Evolutionary conservation across 2,329 filamentous ascomycete species (phyloP).

Genomic region (Acrodontium crateriforme): DNA sequence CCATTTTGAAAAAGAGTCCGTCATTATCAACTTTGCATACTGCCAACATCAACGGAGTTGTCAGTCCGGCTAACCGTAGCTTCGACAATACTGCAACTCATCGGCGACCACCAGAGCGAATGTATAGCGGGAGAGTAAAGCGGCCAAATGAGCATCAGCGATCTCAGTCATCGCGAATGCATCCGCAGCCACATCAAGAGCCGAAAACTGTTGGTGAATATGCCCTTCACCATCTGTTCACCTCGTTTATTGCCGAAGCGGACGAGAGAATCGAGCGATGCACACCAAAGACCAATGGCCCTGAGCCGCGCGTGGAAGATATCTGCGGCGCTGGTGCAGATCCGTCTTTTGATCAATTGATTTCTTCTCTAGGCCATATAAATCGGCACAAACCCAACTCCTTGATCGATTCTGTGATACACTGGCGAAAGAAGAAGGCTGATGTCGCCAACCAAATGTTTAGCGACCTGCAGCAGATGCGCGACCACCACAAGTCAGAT

Average conservation of each 20-base stretch:
- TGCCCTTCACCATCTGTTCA: constrained; percentile 90
- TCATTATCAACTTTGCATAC: constrained; percentile 18
- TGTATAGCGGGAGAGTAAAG: constrained; percentile 45
- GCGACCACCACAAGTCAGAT: constrained; percentile 14
- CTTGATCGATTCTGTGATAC: constrained; percentile 92
- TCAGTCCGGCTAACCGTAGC: constrained; percentile 12
- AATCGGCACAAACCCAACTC: constrained; percentile 88
- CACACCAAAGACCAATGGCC: constrained; percentile 63
- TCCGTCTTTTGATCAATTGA: constrained; percentile 81
- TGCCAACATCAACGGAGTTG: constrained; percentile 9
- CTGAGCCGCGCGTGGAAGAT: constrained; percentile 70
- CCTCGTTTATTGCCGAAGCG: constrained; percentile 91
- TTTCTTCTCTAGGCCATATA: constrained; percentile 85
- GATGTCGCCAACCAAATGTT: constrained; percentile 50
- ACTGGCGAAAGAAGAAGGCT: constrained; percentile 93
- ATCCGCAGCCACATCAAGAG: constrained; percentile 48
- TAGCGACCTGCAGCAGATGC: constrained; percentile 16
- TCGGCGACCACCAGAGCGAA: constrained; percentile 29
- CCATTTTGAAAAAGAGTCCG: constrained; percentile 19
- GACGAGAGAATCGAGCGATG: constrained; percentile 90
- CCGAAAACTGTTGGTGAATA: constrained; percentile 95
- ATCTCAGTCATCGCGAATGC: constrained; percentile 41
- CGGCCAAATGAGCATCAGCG: constrained; percentile 63
- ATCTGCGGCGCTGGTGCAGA: constrained; percentile 87
- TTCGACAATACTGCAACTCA: constrained; percentile 12